phyloP scores from a whole-genome alignment of 352 stramenopile species.

The Phytophthora pistaciae region DNA sequence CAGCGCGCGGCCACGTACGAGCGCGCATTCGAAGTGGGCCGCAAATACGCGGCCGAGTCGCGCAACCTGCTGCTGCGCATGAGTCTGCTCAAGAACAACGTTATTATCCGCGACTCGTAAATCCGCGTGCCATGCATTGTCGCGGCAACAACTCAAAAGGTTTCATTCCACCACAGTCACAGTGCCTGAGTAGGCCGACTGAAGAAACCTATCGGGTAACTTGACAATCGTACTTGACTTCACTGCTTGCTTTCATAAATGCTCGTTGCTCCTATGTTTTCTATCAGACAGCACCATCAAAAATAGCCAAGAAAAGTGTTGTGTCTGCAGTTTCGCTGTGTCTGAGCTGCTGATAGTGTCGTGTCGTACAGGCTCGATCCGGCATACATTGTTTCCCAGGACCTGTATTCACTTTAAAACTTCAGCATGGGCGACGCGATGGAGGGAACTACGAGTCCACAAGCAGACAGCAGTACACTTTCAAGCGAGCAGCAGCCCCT shows the following conservation, averaged over 20 bases:
- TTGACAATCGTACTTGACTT: conserved; percentile 25
- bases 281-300: background rate
- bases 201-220: conserved; percentile 5
- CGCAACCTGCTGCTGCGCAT: conserved; percentile 86
- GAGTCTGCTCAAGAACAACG: conserved; percentile 88
- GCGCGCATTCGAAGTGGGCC: conserved; percentile 81
- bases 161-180: background rate
- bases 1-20: conserved; percentile 82
- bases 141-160: background rate
- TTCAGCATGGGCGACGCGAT: conserved; percentile 8
- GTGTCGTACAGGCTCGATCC: too few relatives aligned
- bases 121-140: background rate
- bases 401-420: background rate
- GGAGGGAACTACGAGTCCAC: background rate
- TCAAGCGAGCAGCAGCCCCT: background rate
- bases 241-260: background rate
- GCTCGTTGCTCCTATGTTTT: background rate
- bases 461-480: background rate
- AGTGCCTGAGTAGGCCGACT: background rate
- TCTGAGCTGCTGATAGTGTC: background rate
- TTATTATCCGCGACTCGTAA: conserved; percentile 83
- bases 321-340: conserved; percentile 10
- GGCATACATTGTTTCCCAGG: background rate
- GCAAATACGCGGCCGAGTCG: conserved; percentile 85
- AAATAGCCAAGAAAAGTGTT: background rate